These are phyloP conservation scores for Fusarium sp. DNA, from an alignment of 2,329 filamentous ascomycete genomes.

Conservation along the genomic window DNA sequence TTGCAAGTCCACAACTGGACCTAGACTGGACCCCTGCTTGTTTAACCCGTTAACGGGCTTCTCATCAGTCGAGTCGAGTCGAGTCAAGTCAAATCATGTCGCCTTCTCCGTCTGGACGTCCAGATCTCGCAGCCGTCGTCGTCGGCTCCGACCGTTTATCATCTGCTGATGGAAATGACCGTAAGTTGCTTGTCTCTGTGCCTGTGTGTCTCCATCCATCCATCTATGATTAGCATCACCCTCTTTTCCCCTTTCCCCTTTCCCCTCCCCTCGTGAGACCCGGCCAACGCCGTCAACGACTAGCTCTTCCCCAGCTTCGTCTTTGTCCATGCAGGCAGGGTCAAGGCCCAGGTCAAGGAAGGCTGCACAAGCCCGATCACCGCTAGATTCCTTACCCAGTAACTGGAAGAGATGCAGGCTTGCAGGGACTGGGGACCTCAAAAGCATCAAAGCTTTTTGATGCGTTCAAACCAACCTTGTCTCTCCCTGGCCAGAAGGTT, in stretches of 20 bases:
- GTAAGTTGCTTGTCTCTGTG: background rate
- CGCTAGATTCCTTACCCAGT: constrained; percentile 34
- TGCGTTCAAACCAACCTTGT: constrained; percentile 22
- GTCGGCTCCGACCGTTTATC: constrained; percentile 33
- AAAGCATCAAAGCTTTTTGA: constrained; percentile 31
- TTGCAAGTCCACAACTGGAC: no score
- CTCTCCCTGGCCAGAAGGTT: background rate
- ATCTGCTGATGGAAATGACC: constrained; percentile 11
- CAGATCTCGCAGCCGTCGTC: constrained; percentile 20
- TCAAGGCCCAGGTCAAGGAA: constrained; percentile 10
- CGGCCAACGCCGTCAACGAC: constrained; percentile 8
- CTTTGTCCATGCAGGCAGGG: constrained; percentile 29
- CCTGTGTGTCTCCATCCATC: no score
- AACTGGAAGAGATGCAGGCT: constrained; percentile 27
- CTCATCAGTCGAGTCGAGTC: constrained; percentile 16
- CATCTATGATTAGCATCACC: no score
- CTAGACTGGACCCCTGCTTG: no score
- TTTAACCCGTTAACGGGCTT: no score
- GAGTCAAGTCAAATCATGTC: no score
- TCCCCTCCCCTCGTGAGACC: background rate
- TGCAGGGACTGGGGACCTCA: constrained; percentile 31
- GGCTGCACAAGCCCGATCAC: constrained; percentile 30
- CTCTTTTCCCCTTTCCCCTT: no score
- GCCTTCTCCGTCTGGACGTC: background rate
- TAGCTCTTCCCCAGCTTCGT: constrained; percentile 10